Conservation (phyloP, 1,284 basidiomycete genomes). For the Phlebopus sp. region DNA sequence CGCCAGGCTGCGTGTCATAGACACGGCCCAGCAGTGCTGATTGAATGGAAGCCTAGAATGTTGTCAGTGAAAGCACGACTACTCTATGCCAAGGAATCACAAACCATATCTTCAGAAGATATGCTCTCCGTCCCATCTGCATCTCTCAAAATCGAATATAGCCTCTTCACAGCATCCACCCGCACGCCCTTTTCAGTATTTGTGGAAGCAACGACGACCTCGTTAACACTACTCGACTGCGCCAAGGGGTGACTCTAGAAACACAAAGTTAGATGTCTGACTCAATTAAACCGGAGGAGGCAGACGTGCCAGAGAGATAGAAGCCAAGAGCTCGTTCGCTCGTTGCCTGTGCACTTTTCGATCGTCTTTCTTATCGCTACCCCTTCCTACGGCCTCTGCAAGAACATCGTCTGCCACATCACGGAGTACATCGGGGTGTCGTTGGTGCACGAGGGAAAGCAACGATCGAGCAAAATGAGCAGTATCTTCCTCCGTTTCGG, state of each 20-base stretch:
- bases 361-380: conserved; percentile 34
- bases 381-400: conserved; percentile 29
- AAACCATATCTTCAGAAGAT: conserved; percentile 35
- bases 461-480: conserved; percentile 28
- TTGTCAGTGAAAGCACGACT: conserved; percentile 1
- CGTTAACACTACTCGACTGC: conserved; percentile 30
- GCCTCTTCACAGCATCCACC: conserved; percentile 46
- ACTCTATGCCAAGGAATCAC: not conserved
- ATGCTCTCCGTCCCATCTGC: conserved; percentile 21
- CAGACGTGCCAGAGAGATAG: conserved; percentile 50
- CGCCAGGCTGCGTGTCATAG: conserved; percentile 57
- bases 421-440: conserved; percentile 49
- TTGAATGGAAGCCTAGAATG: conserved; percentile 44
- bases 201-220: conserved; percentile 54
- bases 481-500: conserved; percentile 14
- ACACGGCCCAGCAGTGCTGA: conserved; percentile 60
- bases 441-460: conserved; percentile 48
- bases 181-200: conserved; percentile 51
- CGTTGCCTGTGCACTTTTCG: conserved; percentile 40
- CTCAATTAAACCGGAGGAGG: not conserved
- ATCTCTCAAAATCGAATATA: conserved; percentile 39
- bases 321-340: conserved; percentile 51
- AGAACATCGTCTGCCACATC: conserved; percentile 38
- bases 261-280: not conserved
- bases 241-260: conserved; percentile 31